These are phyloP conservation scores for Podaxis sp. DNA, from an alignment of 768 basidiomycete species.

Conservation along the genomic window DNA sequence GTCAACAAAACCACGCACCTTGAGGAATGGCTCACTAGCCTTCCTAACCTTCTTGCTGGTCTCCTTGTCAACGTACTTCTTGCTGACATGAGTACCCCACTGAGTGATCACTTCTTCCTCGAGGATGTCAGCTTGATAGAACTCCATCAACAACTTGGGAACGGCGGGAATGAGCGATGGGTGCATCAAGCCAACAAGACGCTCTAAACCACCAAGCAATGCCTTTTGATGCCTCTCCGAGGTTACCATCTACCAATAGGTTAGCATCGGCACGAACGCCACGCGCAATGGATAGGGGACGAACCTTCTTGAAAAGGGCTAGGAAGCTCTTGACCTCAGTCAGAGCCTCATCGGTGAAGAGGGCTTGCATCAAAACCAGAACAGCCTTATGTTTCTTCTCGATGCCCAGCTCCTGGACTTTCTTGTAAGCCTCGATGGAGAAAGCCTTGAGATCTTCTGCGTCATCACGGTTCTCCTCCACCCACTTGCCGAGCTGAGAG, in stretches of 20 bases:
- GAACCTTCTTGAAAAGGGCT: constrained; percentile 75
- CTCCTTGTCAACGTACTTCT: constrained; percentile 95
- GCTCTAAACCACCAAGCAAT: constrained; percentile 90
- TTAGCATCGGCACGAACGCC: not conserved
- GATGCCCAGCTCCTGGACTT: constrained; percentile 87
- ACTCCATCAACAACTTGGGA: constrained; percentile 90
- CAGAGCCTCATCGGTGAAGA: constrained; percentile 77
- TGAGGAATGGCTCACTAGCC: constrained; percentile 93
- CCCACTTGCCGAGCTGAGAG: constrained; percentile 78
- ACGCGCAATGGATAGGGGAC: constrained; percentile 20
- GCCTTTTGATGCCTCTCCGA: constrained; percentile 97
- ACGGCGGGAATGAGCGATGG: constrained; percentile 71
- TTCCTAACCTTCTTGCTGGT: constrained; percentile 94
- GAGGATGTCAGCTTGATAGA: constrained; percentile 90
- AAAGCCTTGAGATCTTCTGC: constrained; percentile 49
- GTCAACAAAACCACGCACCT: constrained; percentile 45
- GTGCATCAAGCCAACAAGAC: constrained; percentile 70
- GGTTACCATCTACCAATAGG: constrained; percentile 65
- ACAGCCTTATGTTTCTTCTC: constrained; percentile 94
- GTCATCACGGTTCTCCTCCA: constrained; percentile 64
- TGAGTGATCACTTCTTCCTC: constrained; percentile 89
- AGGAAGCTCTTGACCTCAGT: constrained; percentile 64
- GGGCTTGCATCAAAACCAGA: constrained; percentile 75
- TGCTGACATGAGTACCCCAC: constrained; percentile 96
- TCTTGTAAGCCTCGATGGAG: constrained; percentile 76